Percentiles rank a stretch among this genome's conserved stretches.
Evolutionary conservation across 257 asterid genomes (phyloP).

Genomic region (Solanum pennellii): DNA sequence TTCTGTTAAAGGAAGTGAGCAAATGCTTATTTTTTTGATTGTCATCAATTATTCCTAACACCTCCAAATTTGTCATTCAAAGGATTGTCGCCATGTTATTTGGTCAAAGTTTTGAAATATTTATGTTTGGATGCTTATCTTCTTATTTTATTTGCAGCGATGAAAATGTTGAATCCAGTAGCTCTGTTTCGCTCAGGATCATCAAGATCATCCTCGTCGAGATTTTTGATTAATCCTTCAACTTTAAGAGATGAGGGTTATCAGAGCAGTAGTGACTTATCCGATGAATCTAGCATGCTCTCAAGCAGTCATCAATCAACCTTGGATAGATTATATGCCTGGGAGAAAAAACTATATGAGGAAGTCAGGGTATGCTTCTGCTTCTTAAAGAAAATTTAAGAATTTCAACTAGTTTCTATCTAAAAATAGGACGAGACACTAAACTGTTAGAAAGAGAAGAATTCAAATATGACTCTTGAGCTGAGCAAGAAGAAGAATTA

Average conservation of each 20-base stretch:
- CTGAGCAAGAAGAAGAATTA: neutral
- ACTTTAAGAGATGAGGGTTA: constrained; percentile 48
- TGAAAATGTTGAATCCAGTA: constrained; percentile 86
- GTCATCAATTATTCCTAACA: neutral
- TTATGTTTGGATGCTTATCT: neutral
- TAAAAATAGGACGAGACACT: neutral
- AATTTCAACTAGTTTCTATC: neutral
- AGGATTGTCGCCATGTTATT: neutral
- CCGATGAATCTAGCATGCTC: constrained; percentile 47
- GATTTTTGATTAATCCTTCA: constrained; percentile 49
- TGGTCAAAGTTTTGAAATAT: neutral
- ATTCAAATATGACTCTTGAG: neutral
- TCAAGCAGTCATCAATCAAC: constrained; percentile 87
- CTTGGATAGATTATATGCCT: constrained; percentile 67
- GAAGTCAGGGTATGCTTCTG: constrained; percentile 80
- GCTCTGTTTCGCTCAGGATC: constrained; percentile 74
- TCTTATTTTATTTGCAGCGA: constrained; percentile 32
- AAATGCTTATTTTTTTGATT: neutral
- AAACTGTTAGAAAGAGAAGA: neutral
- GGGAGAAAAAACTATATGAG: constrained; percentile 95
- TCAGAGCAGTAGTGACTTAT: constrained; percentile 57
- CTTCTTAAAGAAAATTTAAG: neutral
- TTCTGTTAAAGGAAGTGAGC: neutral
- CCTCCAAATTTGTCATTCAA: neutral
- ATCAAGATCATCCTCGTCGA: constrained; percentile 69